Evolutionary conservation across 306 rosid genomes (phyloP), one percentile per base, ranked within the genome.

Genomic region (Ochetophila trinervis): DNA sequence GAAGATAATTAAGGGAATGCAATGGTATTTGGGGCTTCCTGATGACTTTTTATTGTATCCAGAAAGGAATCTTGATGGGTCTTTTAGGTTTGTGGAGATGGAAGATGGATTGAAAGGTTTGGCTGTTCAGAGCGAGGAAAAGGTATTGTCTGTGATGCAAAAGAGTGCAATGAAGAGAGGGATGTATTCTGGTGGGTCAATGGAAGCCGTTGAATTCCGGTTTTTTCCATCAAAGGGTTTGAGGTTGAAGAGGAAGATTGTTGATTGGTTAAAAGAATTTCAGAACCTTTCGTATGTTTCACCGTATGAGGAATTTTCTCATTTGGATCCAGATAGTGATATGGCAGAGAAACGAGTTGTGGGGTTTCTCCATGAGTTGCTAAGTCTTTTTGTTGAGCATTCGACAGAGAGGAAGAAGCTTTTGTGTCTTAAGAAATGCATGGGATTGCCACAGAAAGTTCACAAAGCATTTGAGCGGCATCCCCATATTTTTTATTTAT

Each of bases 11-110:
- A 83, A 82, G 62, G 96, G 98, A 65, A 85, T 92, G 98, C 82
- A 79, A 42, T 92, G 98, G 98, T 85, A 84, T 84, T 75, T 92
- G 79, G 98, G 98, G 58, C 68, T 92, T 67, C 98, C 98, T 27
- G 72, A 79, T 60, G 89, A 92, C 73, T 82, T 85, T 70, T 66
- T 83, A 79, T 64, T 17, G 24, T 11, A 72, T 49, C 80, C 81
- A 0, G 89, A 83, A 54, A 69, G 18, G 52, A 86, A 87, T 71
- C 87, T 87, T 32, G 96, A 78, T 54, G 92, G 78, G 63, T 83
- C 90, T 62, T 87, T 92, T 71, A 65, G 74, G 83, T 77, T 85
- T 71, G 86, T 91, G 62, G 85, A 79, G 50, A 85, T 87, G 92
- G 95, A 86, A 78, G 89, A 80, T 60, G 96, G 96, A 53, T 71